These are phyloP conservation scores for Colletotrichum horii DNA, from an alignment of 2,329 filamentous ascomycete genomes.

Conservation along the genomic window DNA sequence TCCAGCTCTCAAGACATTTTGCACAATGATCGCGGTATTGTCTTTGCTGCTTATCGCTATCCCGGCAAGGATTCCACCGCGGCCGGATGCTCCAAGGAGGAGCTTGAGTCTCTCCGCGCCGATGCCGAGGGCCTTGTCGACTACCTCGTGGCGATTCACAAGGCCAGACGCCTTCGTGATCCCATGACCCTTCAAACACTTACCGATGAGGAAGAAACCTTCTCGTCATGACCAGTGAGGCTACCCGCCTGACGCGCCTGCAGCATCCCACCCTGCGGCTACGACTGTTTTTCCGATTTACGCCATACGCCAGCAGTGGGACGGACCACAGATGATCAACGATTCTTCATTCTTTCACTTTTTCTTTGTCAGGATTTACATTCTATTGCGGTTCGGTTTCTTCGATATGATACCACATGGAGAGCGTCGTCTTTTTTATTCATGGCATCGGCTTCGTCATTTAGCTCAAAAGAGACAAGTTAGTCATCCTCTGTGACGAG, in stretches of 20 bases:
- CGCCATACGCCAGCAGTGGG: background rate
- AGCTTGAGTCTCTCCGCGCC: conserved; percentile 50
- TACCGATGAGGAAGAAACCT: conserved; percentile 11
- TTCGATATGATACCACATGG: conserved; percentile 24
- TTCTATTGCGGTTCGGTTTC: conserved; percentile 10
- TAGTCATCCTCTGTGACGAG: background rate
- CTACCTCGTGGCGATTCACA: conserved; percentile 56
- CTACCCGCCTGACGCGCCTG: background rate
- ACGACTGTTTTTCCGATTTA: conserved; percentile 5
- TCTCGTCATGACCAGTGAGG: background rate
- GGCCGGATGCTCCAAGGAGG: conserved; percentile 39
- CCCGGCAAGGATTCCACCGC: conserved; percentile 43
- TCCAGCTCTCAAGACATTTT: background rate
- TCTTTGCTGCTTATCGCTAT: conserved; percentile 62
- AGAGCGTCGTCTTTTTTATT: conserved; percentile 12
- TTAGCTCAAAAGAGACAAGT: background rate
- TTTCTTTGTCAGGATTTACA: conserved; percentile 16
- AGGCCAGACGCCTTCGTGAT: conserved; percentile 37
- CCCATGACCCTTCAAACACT: conserved; percentile 10
- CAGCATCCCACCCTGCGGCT: background rate
- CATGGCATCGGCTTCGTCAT: conserved; percentile 4
- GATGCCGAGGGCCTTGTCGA: conserved; percentile 60
- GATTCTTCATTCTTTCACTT: conserved; percentile 3
- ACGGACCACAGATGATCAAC: conserved; percentile 9
- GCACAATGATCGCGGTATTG: conserved; percentile 53